These are phyloP conservation scores for Euclidium syriacum DNA, from an alignment of 345 rosid species.

Conservation along the genomic window DNA sequence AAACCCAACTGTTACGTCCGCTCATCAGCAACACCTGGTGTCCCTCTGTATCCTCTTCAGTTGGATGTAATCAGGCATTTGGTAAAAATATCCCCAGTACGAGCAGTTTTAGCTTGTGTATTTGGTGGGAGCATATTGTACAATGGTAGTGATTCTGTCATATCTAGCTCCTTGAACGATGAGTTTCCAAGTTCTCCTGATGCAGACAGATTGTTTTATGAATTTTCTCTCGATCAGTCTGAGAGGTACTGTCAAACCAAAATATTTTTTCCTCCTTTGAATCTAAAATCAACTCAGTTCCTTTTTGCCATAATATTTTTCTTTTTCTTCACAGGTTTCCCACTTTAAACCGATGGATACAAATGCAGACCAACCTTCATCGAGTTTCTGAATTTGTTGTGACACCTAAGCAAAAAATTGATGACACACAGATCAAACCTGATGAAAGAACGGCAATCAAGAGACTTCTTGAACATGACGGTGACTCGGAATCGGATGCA, in stretches of 20 bases:
- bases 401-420: slow-evolving; percentile 51
- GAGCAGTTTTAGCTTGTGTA: slow-evolving; percentile 92
- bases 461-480: slow-evolving; percentile 73
- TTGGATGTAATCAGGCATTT: slow-evolving; percentile 84
- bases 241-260: slow-evolving; percentile 61
- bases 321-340: slow-evolving; percentile 58
- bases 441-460: slow-evolving; percentile 60
- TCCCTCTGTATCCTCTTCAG: slow-evolving; percentile 88
- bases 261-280: slow-evolving; percentile 6
- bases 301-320: slow-evolving; percentile 2
- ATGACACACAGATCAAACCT: slow-evolving; percentile 44
- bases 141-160: slow-evolving; percentile 59
- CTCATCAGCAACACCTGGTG: slow-evolving; percentile 66
- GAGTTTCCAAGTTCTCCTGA: slow-evolving; percentile 63
- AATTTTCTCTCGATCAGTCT: slow-evolving; percentile 98
- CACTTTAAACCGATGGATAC: slow-evolving; percentile 95
- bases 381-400: slow-evolving; percentile 90
- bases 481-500: slow-evolving; percentile 70
- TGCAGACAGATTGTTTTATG: slow-evolving; percentile 70
- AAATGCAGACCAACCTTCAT: slow-evolving; percentile 94
- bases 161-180: slow-evolving; percentile 62
- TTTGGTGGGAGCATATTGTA: slow-evolving; percentile 91
- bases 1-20: slow-evolving; percentile 68
- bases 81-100: slow-evolving; percentile 89
- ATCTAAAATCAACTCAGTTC: slow-evolving; percentile 11